A percentile compares a stretch with the other conserved stretches of the same genome.
Conservation (phyloP, 2,329 filamentous ascomycete genomes). For the Colletotrichum kahawae region DNA sequence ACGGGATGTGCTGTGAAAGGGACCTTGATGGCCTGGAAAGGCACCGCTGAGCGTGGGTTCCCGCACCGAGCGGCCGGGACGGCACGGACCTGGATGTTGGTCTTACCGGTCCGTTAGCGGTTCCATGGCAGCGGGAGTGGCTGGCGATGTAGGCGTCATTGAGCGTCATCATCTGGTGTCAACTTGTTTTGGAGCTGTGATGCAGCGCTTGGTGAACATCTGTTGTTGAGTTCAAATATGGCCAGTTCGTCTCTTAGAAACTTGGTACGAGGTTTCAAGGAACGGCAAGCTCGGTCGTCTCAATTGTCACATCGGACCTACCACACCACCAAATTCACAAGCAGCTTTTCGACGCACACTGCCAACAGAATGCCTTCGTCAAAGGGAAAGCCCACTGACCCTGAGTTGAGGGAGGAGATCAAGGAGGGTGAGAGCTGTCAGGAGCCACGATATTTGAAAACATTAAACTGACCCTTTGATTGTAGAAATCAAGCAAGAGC, state of each 20-base stretch:
- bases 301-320: rapidly evolving
- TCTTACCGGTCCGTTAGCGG: not conserved
- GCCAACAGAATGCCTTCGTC: slow-evolving; percentile 38
- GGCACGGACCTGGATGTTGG: not conserved
- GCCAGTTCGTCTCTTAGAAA: not conserved
- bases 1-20: not conserved
- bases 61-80: not conserved
- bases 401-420: slow-evolving; percentile 41
- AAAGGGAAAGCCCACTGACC: slow-evolving; percentile 45
- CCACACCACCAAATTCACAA: not conserved
- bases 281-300: not conserved
- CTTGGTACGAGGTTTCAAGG: not conserved
- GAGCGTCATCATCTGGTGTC: not conserved
- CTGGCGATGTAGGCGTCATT: slow-evolving; percentile 20
- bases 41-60: not conserved
- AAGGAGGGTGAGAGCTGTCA: slow-evolving; percentile 36
- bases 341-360: not conserved
- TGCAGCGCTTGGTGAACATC: rapidly evolving
- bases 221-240: not conserved
- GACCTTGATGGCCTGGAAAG: not conserved
- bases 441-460: rapidly evolving
- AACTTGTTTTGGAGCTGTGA: not conserved
- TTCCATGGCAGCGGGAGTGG: not conserved
- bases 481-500: slow-evolving; percentile 44
- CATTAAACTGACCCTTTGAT: not conserved